A percentile compares a stretch with the other conserved stretches of the same genome.
Conservation (phyloP, 805 yeast genomes). For the Yarrowia porcina region DNA sequence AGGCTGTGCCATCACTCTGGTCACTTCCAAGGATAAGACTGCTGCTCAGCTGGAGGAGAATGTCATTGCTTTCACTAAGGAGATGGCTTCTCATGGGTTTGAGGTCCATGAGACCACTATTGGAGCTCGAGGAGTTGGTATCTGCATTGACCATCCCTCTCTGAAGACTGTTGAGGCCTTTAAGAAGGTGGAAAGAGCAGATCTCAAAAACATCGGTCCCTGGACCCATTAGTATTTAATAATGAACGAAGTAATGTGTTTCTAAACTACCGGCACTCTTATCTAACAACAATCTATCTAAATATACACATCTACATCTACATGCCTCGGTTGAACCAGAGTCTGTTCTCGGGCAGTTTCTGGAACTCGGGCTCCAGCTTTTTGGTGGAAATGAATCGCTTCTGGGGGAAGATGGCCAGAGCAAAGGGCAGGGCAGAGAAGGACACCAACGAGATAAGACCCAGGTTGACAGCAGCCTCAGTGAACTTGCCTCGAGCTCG, state of each 20-base stretch:
- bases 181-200: slow-evolving; percentile 1
- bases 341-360: slow-evolving; percentile 54
- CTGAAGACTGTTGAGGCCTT: slow-evolving; percentile 14
- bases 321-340: slow-evolving; percentile 92
- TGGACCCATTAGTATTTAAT: slow-evolving; percentile 11
- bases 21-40: slow-evolving; percentile 45
- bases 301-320: slow-evolving; percentile 39
- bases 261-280: neutral
- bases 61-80: slow-evolving; percentile 37
- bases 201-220: slow-evolving; percentile 20
- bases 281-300: neutral
- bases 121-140: slow-evolving; percentile 85
- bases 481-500: slow-evolving; percentile 63
- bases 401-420: slow-evolving; percentile 91
- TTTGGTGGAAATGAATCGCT: slow-evolving; percentile 56
- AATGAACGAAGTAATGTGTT: neutral
- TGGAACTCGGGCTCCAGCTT: slow-evolving; percentile 65
- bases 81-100: slow-evolving; percentile 45
- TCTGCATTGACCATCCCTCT: slow-evolving; percentile 17
- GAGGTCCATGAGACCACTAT: slow-evolving; percentile 74
- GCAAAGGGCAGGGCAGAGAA: slow-evolving; percentile 91
- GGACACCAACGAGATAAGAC: slow-evolving; percentile 79
- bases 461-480: slow-evolving; percentile 74
- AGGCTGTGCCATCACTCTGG: slow-evolving; percentile 91
- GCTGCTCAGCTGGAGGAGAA: slow-evolving; percentile 29